Conservation (phyloP, 2,329 filamentous ascomycete genomes). For the Drechslerella coelobrocha region DNA sequence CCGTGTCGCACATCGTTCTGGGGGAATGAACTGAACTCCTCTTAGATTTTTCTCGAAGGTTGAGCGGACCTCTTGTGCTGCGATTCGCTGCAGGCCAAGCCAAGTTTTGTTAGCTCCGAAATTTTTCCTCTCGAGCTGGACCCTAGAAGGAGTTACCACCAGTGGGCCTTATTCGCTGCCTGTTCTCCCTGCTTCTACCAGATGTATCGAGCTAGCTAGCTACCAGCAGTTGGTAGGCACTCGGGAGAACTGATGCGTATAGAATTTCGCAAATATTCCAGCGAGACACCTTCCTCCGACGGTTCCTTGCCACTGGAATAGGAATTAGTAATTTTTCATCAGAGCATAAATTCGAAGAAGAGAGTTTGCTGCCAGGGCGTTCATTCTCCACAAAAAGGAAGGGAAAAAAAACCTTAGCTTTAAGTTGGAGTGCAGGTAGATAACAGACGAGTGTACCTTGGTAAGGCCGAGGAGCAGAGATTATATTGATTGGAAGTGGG, state of each 20-base stretch:
- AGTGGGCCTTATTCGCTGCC: neutral
- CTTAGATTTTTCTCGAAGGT: conserved; percentile 20
- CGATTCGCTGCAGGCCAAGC: conserved; percentile 43
- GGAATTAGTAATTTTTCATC: conserved; percentile 9
- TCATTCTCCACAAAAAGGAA: neutral
- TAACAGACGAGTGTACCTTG: too few relatives aligned
- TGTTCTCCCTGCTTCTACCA: neutral
- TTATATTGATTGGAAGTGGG: too few relatives aligned
- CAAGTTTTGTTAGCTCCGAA: conserved; percentile 37
- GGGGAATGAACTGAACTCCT: too few relatives aligned
- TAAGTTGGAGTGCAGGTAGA: too few relatives aligned
- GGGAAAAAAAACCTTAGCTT: neutral
- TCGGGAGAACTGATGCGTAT: conserved; percentile 20
- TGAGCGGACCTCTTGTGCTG: conserved; percentile 25
- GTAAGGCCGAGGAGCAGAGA: too few relatives aligned
- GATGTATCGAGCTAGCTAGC: neutral
- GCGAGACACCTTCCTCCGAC: conserved; percentile 27
- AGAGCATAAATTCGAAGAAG: neutral
- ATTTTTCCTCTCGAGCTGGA: conserved; percentile 25
- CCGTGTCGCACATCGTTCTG: too few relatives aligned
- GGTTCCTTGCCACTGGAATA: conserved; percentile 43
- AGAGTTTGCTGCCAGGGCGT: neutral
- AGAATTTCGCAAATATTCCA: conserved; percentile 27
- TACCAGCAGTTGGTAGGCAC: neutral
- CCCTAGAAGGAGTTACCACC: neutral